Base-by-base conservation (phyloP, 352 stramenopile genomes). In the Pythium dissimile region DNA sequence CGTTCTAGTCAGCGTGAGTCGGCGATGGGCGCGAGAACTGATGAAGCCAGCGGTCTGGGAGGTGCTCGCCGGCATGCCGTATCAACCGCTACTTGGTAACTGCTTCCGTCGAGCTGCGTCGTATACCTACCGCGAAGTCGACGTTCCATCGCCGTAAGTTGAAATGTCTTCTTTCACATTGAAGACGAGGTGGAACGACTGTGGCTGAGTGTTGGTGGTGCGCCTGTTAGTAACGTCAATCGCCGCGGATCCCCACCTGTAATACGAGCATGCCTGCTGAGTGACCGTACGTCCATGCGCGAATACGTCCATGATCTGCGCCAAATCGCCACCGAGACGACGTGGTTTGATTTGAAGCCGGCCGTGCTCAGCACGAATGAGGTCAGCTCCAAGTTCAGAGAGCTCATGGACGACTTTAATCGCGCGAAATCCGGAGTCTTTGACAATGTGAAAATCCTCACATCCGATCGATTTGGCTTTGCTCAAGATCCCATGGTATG, bases 81-180 rank as follows among this genome's bases (percentile, higher is more conserved):
- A 88, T 37, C 69, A 88, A 59, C 86, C 86, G 38, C 67, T 94
- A 62, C 60, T 95, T 26, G 60, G 77, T 21, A 93, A 88, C 43
- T 91, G 83, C 62, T 95, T 95, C 59, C 84, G 86, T 50, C 78
- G 86, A 37, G 86, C 86, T 11, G 73, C 84, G 12, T 93, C 81
- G 47, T 95, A 95, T 54, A 89, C 77, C 65, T 93, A 92, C 62
- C 83, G 84, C n/a, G 86, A 95, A 62, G 68, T 92, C 31, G 86
- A 95, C 62, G 82, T 88, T 0, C 86, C 86, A 31, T 91, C 86
- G 8, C 86, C 86, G 86, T 95, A 90, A 45, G 63, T 62, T 27
- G 28, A 30, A 12, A 3, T n/a, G 10, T 18, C 15, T 6, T 28
- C n/a, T 2, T 28, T 46, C 18, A 27, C 28, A 10, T 47, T 27